Base-by-base conservation (phyloP, 768 basidiomycete species). In the Asterophora lycoperdoides region DNA sequence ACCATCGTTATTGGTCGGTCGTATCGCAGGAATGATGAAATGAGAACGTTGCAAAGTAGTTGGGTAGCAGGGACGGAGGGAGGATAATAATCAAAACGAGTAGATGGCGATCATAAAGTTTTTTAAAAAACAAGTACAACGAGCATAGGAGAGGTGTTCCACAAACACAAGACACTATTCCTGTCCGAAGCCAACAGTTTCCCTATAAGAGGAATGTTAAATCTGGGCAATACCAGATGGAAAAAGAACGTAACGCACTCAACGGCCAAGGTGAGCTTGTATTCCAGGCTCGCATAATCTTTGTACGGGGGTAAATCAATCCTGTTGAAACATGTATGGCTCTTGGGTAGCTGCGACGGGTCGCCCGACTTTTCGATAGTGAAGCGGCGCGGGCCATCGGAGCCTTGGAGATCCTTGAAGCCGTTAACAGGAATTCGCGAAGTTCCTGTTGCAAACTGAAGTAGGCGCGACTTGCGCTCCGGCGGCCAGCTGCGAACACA, bases 281-380 rank as follows among this genome's bases (percentile, higher is more conserved):
- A 88, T 66, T 98, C 95, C 57, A 98, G 66, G 57, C 84, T 91
- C 34, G 89, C 89, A 64, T 95, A 96, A 59, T 93, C 91, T 64
- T 92, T 94, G 67, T 99, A 99, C 10, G 93, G 91, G n/a, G 96
- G 96, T 46, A 99, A 69, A 71, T 99, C 96, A 58, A 95, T 93
- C 37, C 91, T 78, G 57, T 89, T 98, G 81, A 99, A 99, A 74
- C 96, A 98, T 1, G 88, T 89, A 62, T 90, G 88, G 66, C 87
- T 90, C 83, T 98, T 99, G 1, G 96, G 96, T 60, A 99, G 69
- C 65, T 96, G 93, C 18, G 88, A 89, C 17, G 93, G 90, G 61
- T 99, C 96, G 20, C 96, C 96, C 30, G 92, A 89, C 72, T 98
- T 98, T 69, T 99, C 96, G 62, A 99, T 97, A 7, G 96, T 99